Base-by-base conservation (phyloP, 306 rosid genomes). In the Casuarina cunninghamiana region DNA sequence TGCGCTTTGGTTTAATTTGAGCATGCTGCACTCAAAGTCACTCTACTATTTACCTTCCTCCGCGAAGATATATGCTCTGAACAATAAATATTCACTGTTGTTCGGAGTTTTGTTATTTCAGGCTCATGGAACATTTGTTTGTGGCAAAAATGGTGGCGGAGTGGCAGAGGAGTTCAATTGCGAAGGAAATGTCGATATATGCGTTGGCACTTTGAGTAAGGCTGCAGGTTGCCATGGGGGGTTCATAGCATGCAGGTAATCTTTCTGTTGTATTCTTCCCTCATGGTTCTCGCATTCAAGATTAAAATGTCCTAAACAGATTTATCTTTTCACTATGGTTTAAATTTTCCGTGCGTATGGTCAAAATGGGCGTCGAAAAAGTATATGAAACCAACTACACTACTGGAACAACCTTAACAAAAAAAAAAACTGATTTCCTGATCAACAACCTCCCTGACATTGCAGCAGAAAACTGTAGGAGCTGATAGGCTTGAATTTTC, bases 191-290 rank as follows among this genome's bases (percentile, higher is more conserved):
- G 90, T 95, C 54, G 98, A 95, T 81, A 87, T 92, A 71, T 92
- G 96, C 80, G 81, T 93, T 79, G 97, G 98, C 71, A 91, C 98
- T 54, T 88, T 93, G 71, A 95, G 98, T 81, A 95, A 92, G 83
- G 98, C 97, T 83, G 97, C 91, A 1, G 98, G 97, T 71, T 95
- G 98, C 79, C 96, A 88, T 84, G 98, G 98, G 44, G 98, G 98
- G 80, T 95, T 95, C 78, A 92, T 95, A 62, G 97, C 98, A 48
- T 95, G 98, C 98, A 95, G 98, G 98, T 86, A 86, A 76, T 75
- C 53, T 5, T 78, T 53, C 54, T 61, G 70, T 72, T 75, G 21
- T 35, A 48, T 42, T 78, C 78, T 72, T 65, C 6, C 5, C 32
- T 50, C 46, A 5, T 5, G 4, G 11, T 4, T 4, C 65, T 71